phyloP scores from a whole-genome alignment of 2,329 filamentous ascomycete genomes.

The Parafenestella ontariensis region DNA sequence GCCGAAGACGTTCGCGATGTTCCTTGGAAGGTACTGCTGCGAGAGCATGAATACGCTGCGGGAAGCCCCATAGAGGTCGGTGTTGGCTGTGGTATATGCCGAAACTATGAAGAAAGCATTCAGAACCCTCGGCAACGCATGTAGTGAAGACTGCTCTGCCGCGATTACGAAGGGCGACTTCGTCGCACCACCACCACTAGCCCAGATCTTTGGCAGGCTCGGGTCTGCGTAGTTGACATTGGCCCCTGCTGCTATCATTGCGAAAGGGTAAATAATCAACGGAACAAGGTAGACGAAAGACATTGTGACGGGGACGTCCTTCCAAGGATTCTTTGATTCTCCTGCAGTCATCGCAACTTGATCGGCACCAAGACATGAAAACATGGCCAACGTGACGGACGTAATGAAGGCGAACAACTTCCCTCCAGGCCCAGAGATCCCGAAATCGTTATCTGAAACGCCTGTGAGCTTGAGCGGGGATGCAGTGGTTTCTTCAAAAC shows the following conservation, averaged over 20 bases:
- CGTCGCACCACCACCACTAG: slow-evolving; percentile 4
- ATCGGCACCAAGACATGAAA: slow-evolving; percentile 42
- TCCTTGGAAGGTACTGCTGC: slow-evolving; percentile 25
- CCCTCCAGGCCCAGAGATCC: slow-evolving; percentile 33
- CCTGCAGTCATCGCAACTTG: slow-evolving; percentile 41
- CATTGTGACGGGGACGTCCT: slow-evolving; percentile 39
- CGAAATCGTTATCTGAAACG: slow-evolving; percentile 22
- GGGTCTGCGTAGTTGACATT: slow-evolving; percentile 42
- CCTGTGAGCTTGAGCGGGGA: slow-evolving; percentile 6
- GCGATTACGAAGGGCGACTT: slow-evolving; percentile 39
- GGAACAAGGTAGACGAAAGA: slow-evolving; percentile 43
- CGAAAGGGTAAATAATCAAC: slow-evolving; percentile 33
- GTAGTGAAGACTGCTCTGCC: slow-evolving; percentile 26
- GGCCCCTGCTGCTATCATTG: slow-evolving; percentile 34
- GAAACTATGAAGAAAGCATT: slow-evolving; percentile 42
- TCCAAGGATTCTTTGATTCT: slow-evolving; percentile 38
- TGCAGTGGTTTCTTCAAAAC: slow-evolving; percentile 15
- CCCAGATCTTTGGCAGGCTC: slow-evolving; percentile 28
- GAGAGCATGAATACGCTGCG: slow-evolving; percentile 40
- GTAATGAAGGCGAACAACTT: slow-evolving; percentile 40
- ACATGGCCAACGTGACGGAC: slow-evolving; percentile 38
- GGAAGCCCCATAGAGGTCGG: slow-evolving; percentile 38
- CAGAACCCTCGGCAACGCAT: slow-evolving; percentile 27
- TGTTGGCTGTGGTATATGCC: slow-evolving; percentile 42
- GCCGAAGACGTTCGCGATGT: slow-evolving; percentile 29